Percentiles rank a stretch among this genome's conserved stretches.
phyloP scores from a whole-genome alignment of 164 flowering plant genomes.

The Magnolia sinica region DNA sequence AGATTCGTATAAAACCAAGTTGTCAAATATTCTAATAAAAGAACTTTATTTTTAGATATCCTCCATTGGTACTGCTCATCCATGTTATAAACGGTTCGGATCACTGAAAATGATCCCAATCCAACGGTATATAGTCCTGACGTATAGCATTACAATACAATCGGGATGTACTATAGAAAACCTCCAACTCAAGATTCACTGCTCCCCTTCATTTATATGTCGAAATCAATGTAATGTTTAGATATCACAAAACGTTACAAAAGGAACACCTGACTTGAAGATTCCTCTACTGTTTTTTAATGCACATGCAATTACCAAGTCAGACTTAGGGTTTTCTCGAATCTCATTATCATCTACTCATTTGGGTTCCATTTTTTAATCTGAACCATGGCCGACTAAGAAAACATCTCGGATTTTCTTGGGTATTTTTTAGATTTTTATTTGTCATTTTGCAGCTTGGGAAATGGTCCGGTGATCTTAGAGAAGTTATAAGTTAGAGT shows the following conservation, averaged over 20 bases:
- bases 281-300: slow-evolving; percentile 32
- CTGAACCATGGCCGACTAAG: background rate
- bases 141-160: background rate
- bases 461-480: no score
- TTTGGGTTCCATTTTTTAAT: background rate
- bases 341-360: background rate
- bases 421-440: background rate
- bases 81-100: background rate
- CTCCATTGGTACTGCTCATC: background rate
- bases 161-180: background rate
- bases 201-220: slow-evolving; percentile 18
- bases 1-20: no score
- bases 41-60: background rate
- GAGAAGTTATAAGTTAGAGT: no score
- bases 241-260: slow-evolving; percentile 18
- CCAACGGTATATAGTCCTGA: background rate
- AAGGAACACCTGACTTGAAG: slow-evolving; percentile 30
- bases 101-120: background rate
- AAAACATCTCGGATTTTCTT: background rate
- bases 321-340: slow-evolving; percentile 6
- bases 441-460: background rate
- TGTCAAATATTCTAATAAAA: no score
- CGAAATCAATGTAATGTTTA: slow-evolving; percentile 22
- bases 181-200: slow-evolving; percentile 2
- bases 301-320: slow-evolving; percentile 20